Conservation (phyloP, 2,329 filamentous ascomycete genomes). For the Thielaviopsis ethacetica region DNA sequence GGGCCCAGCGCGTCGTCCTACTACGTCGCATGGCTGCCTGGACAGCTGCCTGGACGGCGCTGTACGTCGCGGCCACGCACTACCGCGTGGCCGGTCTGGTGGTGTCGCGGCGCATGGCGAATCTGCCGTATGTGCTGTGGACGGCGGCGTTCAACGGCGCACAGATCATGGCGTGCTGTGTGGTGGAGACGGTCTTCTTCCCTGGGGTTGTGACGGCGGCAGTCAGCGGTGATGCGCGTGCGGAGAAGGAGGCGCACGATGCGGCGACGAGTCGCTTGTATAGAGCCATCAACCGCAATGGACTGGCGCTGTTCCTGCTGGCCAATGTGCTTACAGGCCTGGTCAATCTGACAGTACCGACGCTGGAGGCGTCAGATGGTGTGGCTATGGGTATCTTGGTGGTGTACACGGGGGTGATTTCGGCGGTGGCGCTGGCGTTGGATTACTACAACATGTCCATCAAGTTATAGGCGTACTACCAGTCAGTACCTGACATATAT, state of each 20-base stretch:
- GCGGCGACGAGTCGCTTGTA: slow-evolving; percentile 68
- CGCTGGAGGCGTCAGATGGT: slow-evolving; percentile 50
- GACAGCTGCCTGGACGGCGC: slow-evolving; percentile 47
- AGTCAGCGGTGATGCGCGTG: slow-evolving; percentile 19
- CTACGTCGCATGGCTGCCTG: slow-evolving; percentile 48
- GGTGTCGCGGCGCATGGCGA: slow-evolving; percentile 80
- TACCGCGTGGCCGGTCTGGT: slow-evolving; percentile 53
- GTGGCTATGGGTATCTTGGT: slow-evolving; percentile 59
- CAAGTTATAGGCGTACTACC: slow-evolving; percentile 37
- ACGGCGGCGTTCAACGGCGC: slow-evolving; percentile 76
- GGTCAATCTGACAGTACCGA: slow-evolving; percentile 76
- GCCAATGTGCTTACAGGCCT: slow-evolving; percentile 82
- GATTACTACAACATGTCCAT: slow-evolving; percentile 52
- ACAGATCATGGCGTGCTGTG: slow-evolving; percentile 65
- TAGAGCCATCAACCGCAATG: slow-evolving; percentile 74
- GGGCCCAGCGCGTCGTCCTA: slow-evolving; percentile 37
- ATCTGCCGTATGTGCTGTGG: slow-evolving; percentile 88
- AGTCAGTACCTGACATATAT: background rate
- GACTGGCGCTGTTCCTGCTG: slow-evolving; percentile 66
- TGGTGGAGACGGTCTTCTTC: slow-evolving; percentile 65
- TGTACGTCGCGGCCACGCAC: slow-evolving; percentile 58
- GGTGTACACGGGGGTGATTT: slow-evolving; percentile 52
- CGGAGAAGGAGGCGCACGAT: slow-evolving; percentile 44
- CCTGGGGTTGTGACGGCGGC: slow-evolving; percentile 28
- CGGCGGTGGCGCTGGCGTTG: slow-evolving; percentile 48